Percentiles rank a stretch among this genome's conserved stretches.
These are phyloP conservation scores for Ceratobasidium sp. DNA, from an alignment of 1,284 basidiomycete genomes.

Conservation along the genomic window DNA sequence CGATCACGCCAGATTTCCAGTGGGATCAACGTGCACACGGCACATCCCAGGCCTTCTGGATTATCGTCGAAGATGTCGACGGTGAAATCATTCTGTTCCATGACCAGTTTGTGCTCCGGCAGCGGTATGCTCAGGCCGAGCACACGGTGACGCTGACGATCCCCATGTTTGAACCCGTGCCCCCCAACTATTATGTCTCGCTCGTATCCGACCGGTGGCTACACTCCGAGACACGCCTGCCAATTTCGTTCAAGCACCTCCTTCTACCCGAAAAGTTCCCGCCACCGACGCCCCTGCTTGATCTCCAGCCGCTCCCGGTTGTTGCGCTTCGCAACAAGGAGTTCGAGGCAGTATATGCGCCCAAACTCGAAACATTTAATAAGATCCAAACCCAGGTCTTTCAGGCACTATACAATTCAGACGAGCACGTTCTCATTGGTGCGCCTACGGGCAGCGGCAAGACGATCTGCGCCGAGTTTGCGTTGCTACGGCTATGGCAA, in stretches of 20 bases:
- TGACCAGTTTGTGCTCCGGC: constrained; percentile 89
- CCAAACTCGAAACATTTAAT: constrained; percentile 85
- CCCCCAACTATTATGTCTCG: constrained; percentile 97
- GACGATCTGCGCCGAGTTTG: constrained; percentile 97
- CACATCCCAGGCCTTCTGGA: constrained; percentile 85
- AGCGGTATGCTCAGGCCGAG: constrained; percentile 90
- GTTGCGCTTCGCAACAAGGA: constrained; percentile 91
- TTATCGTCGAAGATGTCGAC: constrained; percentile 96
- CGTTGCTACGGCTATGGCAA: constrained; percentile 89
- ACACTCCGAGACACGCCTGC: constrained; percentile 91
- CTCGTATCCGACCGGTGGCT: constrained; percentile 95
- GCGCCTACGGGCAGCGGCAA: constrained; percentile 97
- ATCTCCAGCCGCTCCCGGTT: constrained; percentile 89
- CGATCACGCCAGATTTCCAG: constrained; percentile 93
- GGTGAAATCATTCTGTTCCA: constrained; percentile 95
- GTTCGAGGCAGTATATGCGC: constrained; percentile 84
- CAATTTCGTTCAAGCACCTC: constrained; percentile 97
- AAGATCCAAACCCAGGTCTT: constrained; percentile 99
- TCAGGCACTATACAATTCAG: constrained; percentile 94
- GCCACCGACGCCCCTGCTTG: constrained; percentile 87
- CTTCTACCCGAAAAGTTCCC: constrained; percentile 98
- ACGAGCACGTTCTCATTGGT: constrained; percentile 95
- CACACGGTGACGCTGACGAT: constrained; percentile 95
- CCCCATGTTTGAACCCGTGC: constrained; percentile 95
- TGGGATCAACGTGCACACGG: constrained; percentile 98